Conservation (phyloP, 345 rosid species). For the Diplotaxis tenuifolia region DNA sequence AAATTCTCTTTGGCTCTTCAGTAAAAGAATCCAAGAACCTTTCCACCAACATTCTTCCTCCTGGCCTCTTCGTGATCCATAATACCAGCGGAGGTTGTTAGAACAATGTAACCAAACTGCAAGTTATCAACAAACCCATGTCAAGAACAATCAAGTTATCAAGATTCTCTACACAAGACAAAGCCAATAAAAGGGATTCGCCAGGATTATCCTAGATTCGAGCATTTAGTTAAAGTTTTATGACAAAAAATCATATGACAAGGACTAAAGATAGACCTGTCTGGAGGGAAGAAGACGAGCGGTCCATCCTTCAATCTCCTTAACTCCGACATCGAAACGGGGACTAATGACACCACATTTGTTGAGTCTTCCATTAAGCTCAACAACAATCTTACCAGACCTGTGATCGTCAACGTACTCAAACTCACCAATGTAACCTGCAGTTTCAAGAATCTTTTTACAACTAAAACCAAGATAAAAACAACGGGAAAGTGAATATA, state of each 20-base stretch:
- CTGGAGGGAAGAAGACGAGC: conserved; percentile 84
- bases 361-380: conserved; percentile 72
- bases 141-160: neutral
- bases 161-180: neutral
- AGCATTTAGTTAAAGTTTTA: neutral
- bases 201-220: neutral
- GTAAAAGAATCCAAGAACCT: conserved; percentile 81
- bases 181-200: neutral
- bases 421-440: conserved; percentile 84
- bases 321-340: conserved; percentile 77
- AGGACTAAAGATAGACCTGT: conserved; percentile 48
- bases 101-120: conserved; percentile 76
- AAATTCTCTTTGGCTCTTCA: conserved; percentile 19
- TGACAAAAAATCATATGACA: neutral
- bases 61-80: conserved; percentile 92
- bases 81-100: conserved; percentile 80
- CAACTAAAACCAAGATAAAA: neutral
- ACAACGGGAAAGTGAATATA: neutral
- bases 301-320: conserved; percentile 84
- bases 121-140: neutral
- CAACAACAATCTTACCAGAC: conserved; percentile 82
- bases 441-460: neutral
- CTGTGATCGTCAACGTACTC: conserved; percentile 87
- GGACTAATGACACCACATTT: conserved; percentile 90
- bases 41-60: conserved; percentile 88